Evolutionary conservation across 768 basidiomycete species (phyloP).

Genomic region (Lentinula lateritia): DNA sequence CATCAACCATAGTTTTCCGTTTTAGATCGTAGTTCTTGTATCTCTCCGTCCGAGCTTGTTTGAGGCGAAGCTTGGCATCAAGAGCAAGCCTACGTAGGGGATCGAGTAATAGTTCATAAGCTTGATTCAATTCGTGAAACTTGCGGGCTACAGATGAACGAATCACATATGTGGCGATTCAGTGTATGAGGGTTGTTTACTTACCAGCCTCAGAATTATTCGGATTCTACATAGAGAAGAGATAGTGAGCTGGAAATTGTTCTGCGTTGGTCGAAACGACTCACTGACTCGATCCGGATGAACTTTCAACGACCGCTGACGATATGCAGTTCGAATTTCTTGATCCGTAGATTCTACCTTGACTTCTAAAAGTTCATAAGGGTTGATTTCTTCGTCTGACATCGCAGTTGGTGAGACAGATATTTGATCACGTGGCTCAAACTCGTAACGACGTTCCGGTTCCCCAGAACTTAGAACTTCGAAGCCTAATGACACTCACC

Average conservation of each 20-base stretch:
- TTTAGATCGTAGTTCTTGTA: constrained; percentile 68
- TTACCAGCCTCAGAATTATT: constrained; percentile 76
- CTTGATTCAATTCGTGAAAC: constrained; percentile 80
- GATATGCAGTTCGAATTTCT: constrained; percentile 76
- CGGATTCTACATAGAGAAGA: constrained; percentile 55
- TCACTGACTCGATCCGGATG: constrained; percentile 77
- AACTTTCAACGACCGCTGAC: constrained; percentile 75
- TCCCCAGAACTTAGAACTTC: no score
- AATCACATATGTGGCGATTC: background rate
- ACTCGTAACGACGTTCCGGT: no score
- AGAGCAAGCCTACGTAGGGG: constrained; percentile 73
- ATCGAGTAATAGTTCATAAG: constrained; percentile 77
- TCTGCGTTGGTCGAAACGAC: constrained; percentile 8
- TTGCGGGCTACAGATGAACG: constrained; percentile 47
- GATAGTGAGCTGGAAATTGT: constrained; percentile 10
- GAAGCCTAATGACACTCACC: background rate
- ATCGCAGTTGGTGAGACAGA: background rate
- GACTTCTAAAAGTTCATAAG: constrained; percentile 69
- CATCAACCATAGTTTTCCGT: constrained; percentile 67
- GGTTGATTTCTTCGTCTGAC: constrained; percentile 56
- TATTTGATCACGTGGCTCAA: no score
- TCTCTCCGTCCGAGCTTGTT: constrained; percentile 64
- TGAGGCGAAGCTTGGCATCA: constrained; percentile 72
- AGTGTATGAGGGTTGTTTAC: constrained; percentile 7
- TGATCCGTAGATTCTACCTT: constrained; percentile 63